These are phyloP conservation scores for Neurospora sublineolata DNA, from an alignment of 495 filamentous ascomycete species.

Conservation along the genomic window DNA sequence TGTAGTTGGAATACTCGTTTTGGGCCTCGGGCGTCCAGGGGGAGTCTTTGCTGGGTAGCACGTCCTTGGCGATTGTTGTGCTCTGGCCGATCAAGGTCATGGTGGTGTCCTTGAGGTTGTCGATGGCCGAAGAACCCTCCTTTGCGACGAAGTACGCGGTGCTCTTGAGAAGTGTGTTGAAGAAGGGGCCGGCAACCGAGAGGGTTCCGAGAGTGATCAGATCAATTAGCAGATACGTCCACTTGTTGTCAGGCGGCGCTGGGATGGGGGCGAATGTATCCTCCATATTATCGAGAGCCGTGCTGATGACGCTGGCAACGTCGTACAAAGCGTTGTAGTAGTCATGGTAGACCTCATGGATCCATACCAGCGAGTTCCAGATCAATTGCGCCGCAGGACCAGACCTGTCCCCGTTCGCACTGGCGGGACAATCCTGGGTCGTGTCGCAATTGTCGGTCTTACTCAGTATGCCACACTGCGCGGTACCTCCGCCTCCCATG, in stretches of 20 bases:
- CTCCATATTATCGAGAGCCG: conserved; percentile 12
- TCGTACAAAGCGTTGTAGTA: conserved; percentile 1
- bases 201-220: conserved; percentile 15
- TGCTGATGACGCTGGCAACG: not conserved
- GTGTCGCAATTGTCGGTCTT: not conserved
- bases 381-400: conserved; percentile 19
- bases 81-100: conserved; percentile 3
- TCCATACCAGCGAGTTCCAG: conserved; percentile 20
- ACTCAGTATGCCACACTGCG: not conserved
- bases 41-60: not conserved
- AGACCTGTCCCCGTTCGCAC: conserved; percentile 1
- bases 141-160: not conserved
- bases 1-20: conserved; percentile 11
- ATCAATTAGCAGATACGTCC: conserved; percentile 18
- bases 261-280: conserved; percentile 23
- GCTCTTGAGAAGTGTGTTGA: conserved; percentile 7
- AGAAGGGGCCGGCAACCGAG: conserved; percentile 12
- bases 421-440: not conserved
- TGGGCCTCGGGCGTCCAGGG: conserved; percentile 7
- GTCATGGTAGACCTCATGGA: conserved; percentile 14
- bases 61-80: not conserved
- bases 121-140: not conserved
- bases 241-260: conserved; percentile 8
- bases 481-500: not conserved
- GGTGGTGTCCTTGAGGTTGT: conserved; percentile 9